Evolutionary conservation across 495 filamentous ascomycete genomes (phyloP).

Genomic region (Neurospora hispaniola): DNA sequence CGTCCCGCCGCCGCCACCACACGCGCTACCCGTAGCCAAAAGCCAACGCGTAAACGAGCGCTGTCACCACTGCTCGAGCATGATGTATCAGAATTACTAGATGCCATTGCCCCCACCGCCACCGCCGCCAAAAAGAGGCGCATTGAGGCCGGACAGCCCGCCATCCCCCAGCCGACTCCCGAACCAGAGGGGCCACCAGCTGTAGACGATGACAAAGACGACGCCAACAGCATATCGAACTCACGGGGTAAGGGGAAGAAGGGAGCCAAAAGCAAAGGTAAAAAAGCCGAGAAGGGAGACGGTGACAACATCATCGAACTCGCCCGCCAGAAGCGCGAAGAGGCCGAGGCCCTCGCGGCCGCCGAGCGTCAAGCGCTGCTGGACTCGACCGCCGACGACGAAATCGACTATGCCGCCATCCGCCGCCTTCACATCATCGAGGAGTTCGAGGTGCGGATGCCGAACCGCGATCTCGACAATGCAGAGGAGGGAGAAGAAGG

Average conservation of each 20-base stretch:
- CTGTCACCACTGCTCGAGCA: conserved; percentile 24
- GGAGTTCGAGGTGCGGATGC: conserved; percentile 55
- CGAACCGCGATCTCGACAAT: not conserved
- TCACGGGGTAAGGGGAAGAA: conserved; percentile 9
- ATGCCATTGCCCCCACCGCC: conserved; percentile 58
- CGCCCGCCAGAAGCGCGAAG: conserved; percentile 55
- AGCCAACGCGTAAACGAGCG: conserved; percentile 35
- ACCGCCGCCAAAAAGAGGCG: conserved; percentile 61
- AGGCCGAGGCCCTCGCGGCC: conserved; percentile 51
- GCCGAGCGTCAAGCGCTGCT: conserved; percentile 47
- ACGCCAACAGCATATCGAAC: conserved; percentile 2
- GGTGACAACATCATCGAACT: conserved; percentile 58
- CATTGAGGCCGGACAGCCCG: conserved; percentile 37
- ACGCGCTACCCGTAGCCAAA: not conserved
- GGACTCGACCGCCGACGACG: conserved; percentile 34
- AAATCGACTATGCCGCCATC: conserved; percentile 59
- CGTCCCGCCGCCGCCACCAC: not conserved
- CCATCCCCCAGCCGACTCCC: conserved; percentile 14
- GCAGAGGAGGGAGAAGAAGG: not conserved
- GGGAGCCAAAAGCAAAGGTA: conserved; percentile 32
- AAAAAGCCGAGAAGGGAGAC: conserved; percentile 28
- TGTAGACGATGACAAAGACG: conserved; percentile 3
- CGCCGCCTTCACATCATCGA: conserved; percentile 70
- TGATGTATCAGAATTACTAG: conserved; percentile 42
- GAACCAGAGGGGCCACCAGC: conserved; percentile 8